Evolutionary conservation across 2,329 filamentous ascomycete genomes (phyloP).

Genomic region (Aspergillus felis): DNA sequence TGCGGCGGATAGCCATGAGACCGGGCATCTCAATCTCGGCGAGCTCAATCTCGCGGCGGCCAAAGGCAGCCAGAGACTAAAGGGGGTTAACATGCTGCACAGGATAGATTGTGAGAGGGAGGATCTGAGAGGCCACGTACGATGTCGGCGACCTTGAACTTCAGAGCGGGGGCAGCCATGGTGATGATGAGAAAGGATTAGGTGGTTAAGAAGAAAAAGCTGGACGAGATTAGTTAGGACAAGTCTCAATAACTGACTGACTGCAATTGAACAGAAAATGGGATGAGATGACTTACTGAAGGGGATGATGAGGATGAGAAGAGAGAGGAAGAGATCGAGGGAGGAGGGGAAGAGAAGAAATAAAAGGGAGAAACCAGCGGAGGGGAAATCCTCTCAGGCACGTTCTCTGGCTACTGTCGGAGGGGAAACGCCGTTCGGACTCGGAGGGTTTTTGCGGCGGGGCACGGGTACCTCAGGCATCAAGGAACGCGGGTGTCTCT

Average conservation of each 20-base stretch:
- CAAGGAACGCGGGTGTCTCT: background rate
- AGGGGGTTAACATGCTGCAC: conserved; percentile 7
- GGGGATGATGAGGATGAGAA: conserved; percentile 9
- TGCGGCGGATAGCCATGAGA: conserved; percentile 89
- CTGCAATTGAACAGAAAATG: conserved; percentile 8
- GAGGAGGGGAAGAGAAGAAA: conserved; percentile 1
- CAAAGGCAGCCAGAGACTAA: conserved; percentile 86
- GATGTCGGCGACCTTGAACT: conserved; percentile 98
- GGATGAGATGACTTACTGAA: conserved; percentile 8
- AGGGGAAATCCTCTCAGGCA: background rate
- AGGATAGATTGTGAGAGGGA: background rate
- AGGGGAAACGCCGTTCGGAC: too few species aligned
- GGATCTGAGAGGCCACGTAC: conserved; percentile 36
- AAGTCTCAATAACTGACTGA: background rate
- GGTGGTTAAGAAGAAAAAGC: conserved; percentile 3
- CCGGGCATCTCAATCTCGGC: conserved; percentile 96
- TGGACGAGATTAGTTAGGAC: conserved; percentile 2
- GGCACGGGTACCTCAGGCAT: background rate
- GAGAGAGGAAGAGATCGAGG: conserved; percentile 11
- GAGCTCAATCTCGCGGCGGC: conserved; percentile 97
- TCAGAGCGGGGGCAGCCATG: conserved; percentile 75
- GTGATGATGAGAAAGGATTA: conserved; percentile 17
- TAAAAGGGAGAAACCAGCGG: background rate
- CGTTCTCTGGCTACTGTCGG: too few species aligned
- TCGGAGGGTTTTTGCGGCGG: background rate